Conservation (phyloP, 345 rosid species). For the Cochlearia excelsa region DNA sequence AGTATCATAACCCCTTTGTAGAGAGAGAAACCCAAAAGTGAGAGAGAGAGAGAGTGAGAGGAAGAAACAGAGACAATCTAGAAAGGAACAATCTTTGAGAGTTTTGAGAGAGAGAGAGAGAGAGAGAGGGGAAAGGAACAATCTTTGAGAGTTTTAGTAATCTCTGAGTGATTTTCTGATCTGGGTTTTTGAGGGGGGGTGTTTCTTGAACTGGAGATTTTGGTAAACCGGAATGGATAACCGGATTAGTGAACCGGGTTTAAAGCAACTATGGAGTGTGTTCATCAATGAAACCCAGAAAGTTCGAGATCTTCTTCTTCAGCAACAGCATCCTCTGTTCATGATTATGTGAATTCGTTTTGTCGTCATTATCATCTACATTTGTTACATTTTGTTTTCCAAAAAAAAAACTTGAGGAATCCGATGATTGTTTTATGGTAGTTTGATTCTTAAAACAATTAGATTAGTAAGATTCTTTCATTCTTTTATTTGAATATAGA, state of each 20-base stretch:
- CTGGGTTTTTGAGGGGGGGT: constrained; percentile 7
- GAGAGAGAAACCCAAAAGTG: constrained; percentile 28
- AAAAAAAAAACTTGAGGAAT: constrained; percentile 53
- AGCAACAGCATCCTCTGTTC: constrained; percentile 38
- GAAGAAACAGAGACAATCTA: background rate
- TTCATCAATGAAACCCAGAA: constrained; percentile 41
- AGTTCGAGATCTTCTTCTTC: constrained; percentile 40
- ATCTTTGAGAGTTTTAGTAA: background rate
- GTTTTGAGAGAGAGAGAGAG: constrained; percentile 1
- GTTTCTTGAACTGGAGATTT: constrained; percentile 19
- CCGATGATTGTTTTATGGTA: constrained; percentile 85
- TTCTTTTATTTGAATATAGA: constrained; percentile 51
- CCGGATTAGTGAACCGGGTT: constrained; percentile 46
- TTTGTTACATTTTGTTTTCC: constrained; percentile 29
- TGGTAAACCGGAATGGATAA: constrained; percentile 37
- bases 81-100: constrained; percentile 25
- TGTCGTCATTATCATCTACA: constrained; percentile 46
- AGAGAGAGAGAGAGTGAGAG: constrained; percentile 16
- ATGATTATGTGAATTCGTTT: constrained; percentile 37
- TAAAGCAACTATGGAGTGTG: constrained; percentile 27
- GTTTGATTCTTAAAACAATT: constrained; percentile 38
- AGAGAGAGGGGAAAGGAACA: background rate
- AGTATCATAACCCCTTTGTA: constrained; percentile 33
- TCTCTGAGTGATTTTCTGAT: constrained; percentile 12
- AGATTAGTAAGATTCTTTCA: constrained; percentile 65